Evolutionary conservation across 2,329 filamentous ascomycete species (phyloP).

Genomic region (Kalaharituber pfeilii): DNA sequence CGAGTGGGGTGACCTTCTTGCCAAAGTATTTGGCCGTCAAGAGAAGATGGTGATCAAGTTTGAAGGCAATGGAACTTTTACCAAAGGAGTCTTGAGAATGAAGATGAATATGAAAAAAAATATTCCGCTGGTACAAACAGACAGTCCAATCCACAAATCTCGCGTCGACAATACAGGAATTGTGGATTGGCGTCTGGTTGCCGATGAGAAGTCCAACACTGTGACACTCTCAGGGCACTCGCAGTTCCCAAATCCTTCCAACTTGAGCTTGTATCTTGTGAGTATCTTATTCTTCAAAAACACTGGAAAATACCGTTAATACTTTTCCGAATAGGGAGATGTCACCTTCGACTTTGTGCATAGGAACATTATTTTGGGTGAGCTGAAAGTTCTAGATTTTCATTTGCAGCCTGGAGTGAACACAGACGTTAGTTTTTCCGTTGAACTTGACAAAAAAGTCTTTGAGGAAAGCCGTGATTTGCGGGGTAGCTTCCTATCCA

Average conservation of each 20-base stretch:
- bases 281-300: background rate
- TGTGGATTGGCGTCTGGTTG: background rate
- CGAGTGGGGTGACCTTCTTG: background rate
- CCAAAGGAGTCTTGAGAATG: background rate
- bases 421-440: background rate
- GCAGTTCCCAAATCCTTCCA: background rate
- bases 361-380: background rate
- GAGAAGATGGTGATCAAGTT: background rate
- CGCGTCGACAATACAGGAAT: background rate
- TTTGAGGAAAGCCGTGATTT: background rate
- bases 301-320: background rate
- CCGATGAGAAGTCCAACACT: background rate
- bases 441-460: background rate
- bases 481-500: background rate
- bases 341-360: background rate
- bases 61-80: background rate
- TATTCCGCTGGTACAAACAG: background rate
- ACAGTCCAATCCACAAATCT: background rate
- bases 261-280: background rate
- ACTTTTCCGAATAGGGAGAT: background rate
- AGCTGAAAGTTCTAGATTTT: background rate
- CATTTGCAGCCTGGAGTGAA: background rate
- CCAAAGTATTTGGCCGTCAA: background rate
- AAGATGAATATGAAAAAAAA: background rate
- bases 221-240: background rate